Percentiles rank a stretch among this genome's conserved stretches.
These are phyloP conservation scores for Phytophthora tubulina DNA, from an alignment of 352 stramenopile species.

Conservation along the genomic window DNA sequence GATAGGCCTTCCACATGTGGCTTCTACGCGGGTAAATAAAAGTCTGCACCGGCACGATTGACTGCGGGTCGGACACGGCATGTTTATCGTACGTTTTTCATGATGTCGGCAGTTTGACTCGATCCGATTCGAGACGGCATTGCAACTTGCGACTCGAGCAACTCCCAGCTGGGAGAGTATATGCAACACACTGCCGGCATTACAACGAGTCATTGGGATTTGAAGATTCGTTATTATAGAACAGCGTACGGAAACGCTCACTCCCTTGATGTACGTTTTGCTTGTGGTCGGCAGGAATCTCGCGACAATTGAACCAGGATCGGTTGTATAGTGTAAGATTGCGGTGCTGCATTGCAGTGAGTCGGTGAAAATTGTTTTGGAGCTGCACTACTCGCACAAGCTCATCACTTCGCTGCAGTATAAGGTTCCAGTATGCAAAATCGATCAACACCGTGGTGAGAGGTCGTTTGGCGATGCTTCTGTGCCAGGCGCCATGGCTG, in stretches of 20 bases:
- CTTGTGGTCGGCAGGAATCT: constrained; percentile 11
- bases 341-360: neutral
- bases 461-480: too few species aligned
- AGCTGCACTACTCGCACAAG: neutral
- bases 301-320: constrained; percentile 1
- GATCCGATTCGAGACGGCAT: neutral
- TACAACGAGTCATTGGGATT: constrained; percentile 14
- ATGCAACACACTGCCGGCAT: neutral
- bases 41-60: neutral
- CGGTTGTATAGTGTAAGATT: too few species aligned
- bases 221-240: constrained; percentile 19
- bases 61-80: too few species aligned
- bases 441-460: too few species aligned
- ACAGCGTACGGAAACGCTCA: neutral
- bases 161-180: constrained; percentile 4
- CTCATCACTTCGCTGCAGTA: too few species aligned
- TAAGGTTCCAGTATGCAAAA: too few species aligned
- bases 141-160: neutral
- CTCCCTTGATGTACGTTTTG: neutral
- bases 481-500: too few species aligned
- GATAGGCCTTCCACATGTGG: neutral
- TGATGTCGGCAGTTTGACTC: neutral
- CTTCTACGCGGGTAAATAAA: neutral
- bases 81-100: neutral
- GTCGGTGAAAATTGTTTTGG: neutral